Evolutionary conservation across 441 rosid genomes (phyloP).

Genomic region (Erodium chrysanthum): DNA sequence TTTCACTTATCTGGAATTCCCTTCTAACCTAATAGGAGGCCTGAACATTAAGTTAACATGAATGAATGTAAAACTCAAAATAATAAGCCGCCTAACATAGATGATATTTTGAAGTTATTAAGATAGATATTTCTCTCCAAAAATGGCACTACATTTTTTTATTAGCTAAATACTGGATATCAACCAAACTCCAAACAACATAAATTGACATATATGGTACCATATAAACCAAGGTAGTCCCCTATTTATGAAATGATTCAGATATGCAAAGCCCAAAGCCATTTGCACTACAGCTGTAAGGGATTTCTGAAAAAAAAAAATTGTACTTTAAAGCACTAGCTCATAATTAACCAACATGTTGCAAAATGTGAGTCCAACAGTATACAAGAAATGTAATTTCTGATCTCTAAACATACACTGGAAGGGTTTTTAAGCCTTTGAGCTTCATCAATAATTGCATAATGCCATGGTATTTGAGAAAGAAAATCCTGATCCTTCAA

Average conservation of each 20-base stretch:
- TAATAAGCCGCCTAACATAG: neutral
- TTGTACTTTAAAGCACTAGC: neutral
- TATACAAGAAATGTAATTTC: neutral
- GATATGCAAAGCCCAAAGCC: neutral
- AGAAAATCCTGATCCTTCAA: constrained; percentile 73
- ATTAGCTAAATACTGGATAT: neutral
- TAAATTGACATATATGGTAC: neutral
- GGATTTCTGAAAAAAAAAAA: neutral
- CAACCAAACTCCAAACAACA: neutral
- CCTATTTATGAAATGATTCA: neutral
- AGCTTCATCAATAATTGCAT: constrained; percentile 75
- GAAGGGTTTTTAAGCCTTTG: constrained; percentile 88
- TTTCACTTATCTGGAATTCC: neutral
- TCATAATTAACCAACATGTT: neutral
- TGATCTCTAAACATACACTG: constrained; percentile 47
- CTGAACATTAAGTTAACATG: neutral
- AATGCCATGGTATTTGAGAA: constrained; percentile 75
- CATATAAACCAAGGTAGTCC: neutral
- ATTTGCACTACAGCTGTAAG: neutral
- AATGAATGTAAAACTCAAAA: neutral
- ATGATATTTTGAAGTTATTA: neutral
- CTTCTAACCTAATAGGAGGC: neutral
- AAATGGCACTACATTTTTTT: neutral
- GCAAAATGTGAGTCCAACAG: neutral
- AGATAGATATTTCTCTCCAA: neutral